Conservation (phyloP, 805 yeast genomes). For the Candida insectalens region DNA sequence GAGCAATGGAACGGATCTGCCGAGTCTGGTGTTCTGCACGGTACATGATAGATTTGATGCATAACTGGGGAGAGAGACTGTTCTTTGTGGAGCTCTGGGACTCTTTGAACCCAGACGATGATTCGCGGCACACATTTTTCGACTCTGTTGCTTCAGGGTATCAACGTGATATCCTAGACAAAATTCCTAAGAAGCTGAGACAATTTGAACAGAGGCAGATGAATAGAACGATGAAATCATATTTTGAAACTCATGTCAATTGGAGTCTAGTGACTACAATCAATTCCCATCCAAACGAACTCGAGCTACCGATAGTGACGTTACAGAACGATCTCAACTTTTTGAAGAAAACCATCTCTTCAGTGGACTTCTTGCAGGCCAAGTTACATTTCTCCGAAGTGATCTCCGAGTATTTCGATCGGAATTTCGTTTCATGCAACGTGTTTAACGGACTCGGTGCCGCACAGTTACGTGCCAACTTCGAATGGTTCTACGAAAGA, state of each 20-base stretch:
- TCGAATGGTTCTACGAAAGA: slow-evolving; percentile 21
- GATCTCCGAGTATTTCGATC: slow-evolving; percentile 28
- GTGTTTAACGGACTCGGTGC: slow-evolving; percentile 27
- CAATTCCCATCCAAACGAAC: slow-evolving; percentile 11
- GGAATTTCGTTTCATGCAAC: slow-evolving; percentile 28
- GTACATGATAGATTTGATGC: slow-evolving; percentile 28
- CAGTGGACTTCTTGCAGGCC: slow-evolving; percentile 20
- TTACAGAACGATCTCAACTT: slow-evolving; percentile 21
- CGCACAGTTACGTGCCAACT: slow-evolving; percentile 23
- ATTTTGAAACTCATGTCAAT: slow-evolving; percentile 20
- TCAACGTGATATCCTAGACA: slow-evolving; percentile 18
- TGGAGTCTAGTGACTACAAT: slow-evolving; percentile 15
- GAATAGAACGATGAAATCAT: slow-evolving; percentile 26
- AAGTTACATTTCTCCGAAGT: slow-evolving; percentile 17
- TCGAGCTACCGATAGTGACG: slow-evolving; percentile 17
- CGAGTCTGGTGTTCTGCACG: slow-evolving; percentile 28
- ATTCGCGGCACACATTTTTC: slow-evolving; percentile 27
- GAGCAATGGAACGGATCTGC: slow-evolving; percentile 29
- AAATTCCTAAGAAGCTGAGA: slow-evolving; percentile 20
- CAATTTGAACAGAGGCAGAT: slow-evolving; percentile 27
- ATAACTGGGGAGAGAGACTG: slow-evolving; percentile 32
- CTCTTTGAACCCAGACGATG: slow-evolving; percentile 18
- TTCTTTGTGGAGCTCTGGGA: slow-evolving; percentile 34
- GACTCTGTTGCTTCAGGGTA: slow-evolving; percentile 33
- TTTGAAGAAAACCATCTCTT: slow-evolving; percentile 22